These are phyloP conservation scores for Colletotrichum spinosum DNA, from an alignment of 2,329 filamentous ascomycete species.

Conservation along the genomic window DNA sequence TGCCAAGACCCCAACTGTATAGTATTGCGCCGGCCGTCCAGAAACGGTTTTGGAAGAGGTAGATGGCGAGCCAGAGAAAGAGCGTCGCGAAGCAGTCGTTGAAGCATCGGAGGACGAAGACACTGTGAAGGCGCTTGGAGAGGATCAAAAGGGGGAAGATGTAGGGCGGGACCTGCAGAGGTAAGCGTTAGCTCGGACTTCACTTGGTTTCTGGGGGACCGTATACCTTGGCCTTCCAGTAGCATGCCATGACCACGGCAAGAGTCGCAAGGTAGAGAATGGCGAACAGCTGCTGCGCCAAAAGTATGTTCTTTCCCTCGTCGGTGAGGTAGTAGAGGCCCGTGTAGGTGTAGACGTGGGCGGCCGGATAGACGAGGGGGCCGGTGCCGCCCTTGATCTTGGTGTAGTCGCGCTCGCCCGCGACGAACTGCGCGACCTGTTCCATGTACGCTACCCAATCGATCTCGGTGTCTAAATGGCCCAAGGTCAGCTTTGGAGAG, in stretches of 20 bases:
- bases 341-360: constrained; percentile 92
- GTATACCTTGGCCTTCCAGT: constrained; percentile 76
- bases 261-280: constrained; percentile 82
- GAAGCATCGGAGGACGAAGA: constrained; percentile 93
- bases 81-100: constrained; percentile 93
- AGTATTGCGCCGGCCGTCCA: constrained; percentile 80
- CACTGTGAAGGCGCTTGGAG: constrained; percentile 92
- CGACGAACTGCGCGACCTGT: constrained; percentile 82
- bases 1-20: constrained; percentile 84
- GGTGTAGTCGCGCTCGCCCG: constrained; percentile 89
- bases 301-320: constrained; percentile 77
- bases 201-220: constrained; percentile 4
- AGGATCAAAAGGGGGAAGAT: constrained; percentile 86
- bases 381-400: constrained; percentile 89
- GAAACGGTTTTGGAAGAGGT: constrained; percentile 76
- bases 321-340: constrained; percentile 82
- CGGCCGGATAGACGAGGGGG: constrained; percentile 93
- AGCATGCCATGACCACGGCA: constrained; percentile 83
- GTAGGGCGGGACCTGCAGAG: constrained; percentile 79
- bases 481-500: constrained; percentile 7
- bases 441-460: constrained; percentile 99
- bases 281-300: constrained; percentile 88
- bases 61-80: constrained; percentile 86
- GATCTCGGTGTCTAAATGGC: constrained; percentile 85
- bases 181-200: constrained; percentile 17